Evolutionary conservation across 2,329 filamentous ascomycete genomes (phyloP).

Genomic region (Cladosporium austrohemisphaericum): DNA sequence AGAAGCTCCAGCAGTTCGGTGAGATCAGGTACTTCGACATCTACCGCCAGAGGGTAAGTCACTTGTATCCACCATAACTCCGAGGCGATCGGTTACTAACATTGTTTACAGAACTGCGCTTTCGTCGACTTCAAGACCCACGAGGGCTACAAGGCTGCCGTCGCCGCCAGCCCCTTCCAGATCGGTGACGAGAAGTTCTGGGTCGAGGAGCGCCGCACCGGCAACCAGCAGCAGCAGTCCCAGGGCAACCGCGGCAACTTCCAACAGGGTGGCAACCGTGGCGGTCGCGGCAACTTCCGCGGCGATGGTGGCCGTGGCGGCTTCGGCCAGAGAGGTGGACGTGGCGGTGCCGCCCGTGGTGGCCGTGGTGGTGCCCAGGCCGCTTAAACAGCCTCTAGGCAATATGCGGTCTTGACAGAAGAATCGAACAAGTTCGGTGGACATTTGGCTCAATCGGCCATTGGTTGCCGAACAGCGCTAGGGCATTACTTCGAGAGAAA

Average conservation of each 20-base stretch:
- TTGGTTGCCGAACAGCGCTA: no score
- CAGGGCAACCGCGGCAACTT: conserved; percentile 33
- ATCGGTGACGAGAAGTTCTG: conserved; percentile 78
- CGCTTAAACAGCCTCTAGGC: not conserved
- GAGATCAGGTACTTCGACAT: conserved; percentile 63
- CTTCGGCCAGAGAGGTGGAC: conserved; percentile 38
- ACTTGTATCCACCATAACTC: conserved; percentile 12
- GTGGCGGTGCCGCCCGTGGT: conserved; percentile 33
- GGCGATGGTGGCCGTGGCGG: conserved; percentile 60
- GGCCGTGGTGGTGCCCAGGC: conserved; percentile 24
- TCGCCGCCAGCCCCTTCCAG: conserved; percentile 78
- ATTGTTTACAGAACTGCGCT: conserved; percentile 71
- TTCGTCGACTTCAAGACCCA: conserved; percentile 88
- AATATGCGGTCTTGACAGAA: no score
- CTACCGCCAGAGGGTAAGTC: conserved; percentile 69
- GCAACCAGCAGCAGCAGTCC: conserved; percentile 29
- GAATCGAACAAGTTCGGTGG: not conserved
- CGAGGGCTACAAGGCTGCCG: conserved; percentile 77
- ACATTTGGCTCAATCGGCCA: no score
- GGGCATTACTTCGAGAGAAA: no score
- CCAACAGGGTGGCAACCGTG: conserved; percentile 47
- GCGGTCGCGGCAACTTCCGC: conserved; percentile 65
- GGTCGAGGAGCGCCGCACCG: conserved; percentile 81
- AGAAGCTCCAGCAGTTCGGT: conserved; percentile 65
- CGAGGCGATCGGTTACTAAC: not conserved